phyloP scores from a whole-genome alignment of 805 yeast genomes.

The Ogataea allantospora region DNA sequence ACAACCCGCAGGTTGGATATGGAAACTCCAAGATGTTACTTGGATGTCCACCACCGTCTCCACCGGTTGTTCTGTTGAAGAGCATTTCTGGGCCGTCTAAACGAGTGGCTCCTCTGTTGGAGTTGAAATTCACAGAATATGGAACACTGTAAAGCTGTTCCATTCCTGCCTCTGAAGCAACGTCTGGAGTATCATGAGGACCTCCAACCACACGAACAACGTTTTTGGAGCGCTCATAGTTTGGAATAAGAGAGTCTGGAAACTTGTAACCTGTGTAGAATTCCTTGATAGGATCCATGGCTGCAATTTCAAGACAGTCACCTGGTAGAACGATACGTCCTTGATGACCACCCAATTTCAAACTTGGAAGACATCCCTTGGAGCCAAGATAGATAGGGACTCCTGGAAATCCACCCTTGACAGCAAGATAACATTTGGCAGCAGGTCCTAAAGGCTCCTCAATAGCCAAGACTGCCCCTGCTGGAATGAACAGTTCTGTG shows the following conservation, averaged over 20 bases:
- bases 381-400: conserved; percentile 92
- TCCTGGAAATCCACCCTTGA: conserved; percentile 83
- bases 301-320: conserved; percentile 79
- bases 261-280: conserved; percentile 67
- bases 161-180: conserved; percentile 73
- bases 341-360: conserved; percentile 89
- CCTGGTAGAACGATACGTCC: conserved; percentile 91
- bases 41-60: conserved; percentile 97
- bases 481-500: conserved; percentile 65
- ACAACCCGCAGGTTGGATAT: conserved; percentile 92
- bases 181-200: conserved; percentile 96
- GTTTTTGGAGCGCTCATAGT: conserved; percentile 59
- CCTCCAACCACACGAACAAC: conserved; percentile 91
- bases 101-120: conserved; percentile 94
- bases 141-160: conserved; percentile 67
- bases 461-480: conserved; percentile 72
- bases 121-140: conserved; percentile 96
- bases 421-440: conserved; percentile 84
- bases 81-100: conserved; percentile 91
- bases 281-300: conserved; percentile 64
- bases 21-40: conserved; percentile 97
- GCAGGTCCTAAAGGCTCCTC: conserved; percentile 75
- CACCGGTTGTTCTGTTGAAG: conserved; percentile 96
- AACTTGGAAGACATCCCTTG: conserved; percentile 91
- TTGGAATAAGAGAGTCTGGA: conserved; percentile 58